These are phyloP conservation scores for Apiospora marii DNA, from an alignment of 2,329 filamentous ascomycete species.

Conservation along the genomic window DNA sequence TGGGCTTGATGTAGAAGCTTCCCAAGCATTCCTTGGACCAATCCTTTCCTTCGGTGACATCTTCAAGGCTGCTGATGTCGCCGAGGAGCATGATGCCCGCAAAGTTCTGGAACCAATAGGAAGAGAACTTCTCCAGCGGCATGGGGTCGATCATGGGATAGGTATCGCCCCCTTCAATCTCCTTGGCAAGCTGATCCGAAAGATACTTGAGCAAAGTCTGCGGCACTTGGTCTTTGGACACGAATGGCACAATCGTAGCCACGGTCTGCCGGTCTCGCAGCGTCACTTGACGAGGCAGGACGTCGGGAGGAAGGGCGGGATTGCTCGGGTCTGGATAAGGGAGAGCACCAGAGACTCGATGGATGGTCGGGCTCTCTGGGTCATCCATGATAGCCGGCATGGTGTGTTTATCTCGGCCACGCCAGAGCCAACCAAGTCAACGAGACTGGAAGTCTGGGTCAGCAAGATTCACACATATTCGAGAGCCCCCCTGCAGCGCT, in stretches of 20 bases:
- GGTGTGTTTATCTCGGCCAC: slow-evolving; percentile 33
- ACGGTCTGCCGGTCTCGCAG: slow-evolving; percentile 84
- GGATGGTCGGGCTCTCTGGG: slow-evolving; percentile 73
- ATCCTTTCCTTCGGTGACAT: slow-evolving; percentile 67
- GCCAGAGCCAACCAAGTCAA: slow-evolving; percentile 21
- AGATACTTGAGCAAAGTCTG: slow-evolving; percentile 78
- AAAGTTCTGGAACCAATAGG: slow-evolving; percentile 93
- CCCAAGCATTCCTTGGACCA: slow-evolving; percentile 86
- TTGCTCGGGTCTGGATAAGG: slow-evolving; percentile 70
- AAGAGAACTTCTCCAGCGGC: slow-evolving; percentile 75
- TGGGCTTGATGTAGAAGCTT: slow-evolving; percentile 94
- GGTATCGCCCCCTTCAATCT: slow-evolving; percentile 91
- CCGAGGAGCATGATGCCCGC: slow-evolving; percentile 88
- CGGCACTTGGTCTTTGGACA: slow-evolving; percentile 79
- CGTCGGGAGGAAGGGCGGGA: slow-evolving; percentile 71
- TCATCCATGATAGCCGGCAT: slow-evolving; percentile 86
- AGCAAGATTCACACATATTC: not conserved
- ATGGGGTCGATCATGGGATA: slow-evolving; percentile 87
- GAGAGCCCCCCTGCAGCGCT: not conserved
- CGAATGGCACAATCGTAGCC: slow-evolving; percentile 85
- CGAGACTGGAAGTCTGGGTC: slow-evolving; percentile 20
- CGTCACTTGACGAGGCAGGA: slow-evolving; percentile 79
- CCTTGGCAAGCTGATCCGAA: slow-evolving; percentile 84
- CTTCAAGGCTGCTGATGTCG: slow-evolving; percentile 69
- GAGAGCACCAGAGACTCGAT: slow-evolving; percentile 70